A percentile compares a stretch with the other conserved stretches of the same genome.
These are phyloP conservation scores for Neopestalotiopsis sp. DNA, from an alignment of 2,329 filamentous ascomycete species.

Conservation along the genomic window DNA sequence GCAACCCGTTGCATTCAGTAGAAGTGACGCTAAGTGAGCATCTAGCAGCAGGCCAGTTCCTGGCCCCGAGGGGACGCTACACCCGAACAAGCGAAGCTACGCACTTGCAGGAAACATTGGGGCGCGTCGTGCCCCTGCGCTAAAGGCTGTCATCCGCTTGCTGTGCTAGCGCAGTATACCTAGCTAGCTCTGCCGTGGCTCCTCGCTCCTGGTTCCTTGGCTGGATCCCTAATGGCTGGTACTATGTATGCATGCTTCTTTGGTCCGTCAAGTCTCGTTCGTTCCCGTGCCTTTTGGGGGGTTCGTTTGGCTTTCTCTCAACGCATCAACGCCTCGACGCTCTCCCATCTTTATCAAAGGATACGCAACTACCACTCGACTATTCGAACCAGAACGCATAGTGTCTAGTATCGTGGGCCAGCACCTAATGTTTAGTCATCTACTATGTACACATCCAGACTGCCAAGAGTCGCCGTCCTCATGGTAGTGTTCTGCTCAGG, in stretches of 20 bases:
- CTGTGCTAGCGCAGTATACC: neutral
- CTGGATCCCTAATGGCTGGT: no score
- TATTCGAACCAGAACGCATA: no score
- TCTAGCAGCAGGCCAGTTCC: constrained; percentile 1
- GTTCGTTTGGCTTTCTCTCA: neutral
- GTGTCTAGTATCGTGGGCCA: neutral
- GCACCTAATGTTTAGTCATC: neutral
- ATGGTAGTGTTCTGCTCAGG: neutral
- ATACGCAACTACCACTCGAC: no score
- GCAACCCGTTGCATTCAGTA: neutral
- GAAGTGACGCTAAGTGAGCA: no score
- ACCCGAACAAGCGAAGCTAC: neutral
- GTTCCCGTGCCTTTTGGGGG: neutral
- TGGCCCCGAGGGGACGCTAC: neutral
- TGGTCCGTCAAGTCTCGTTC: neutral
- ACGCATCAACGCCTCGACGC: neutral
- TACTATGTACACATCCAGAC: neutral
- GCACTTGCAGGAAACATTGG: neutral
- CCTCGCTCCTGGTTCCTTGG: no score
- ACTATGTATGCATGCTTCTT: neutral
- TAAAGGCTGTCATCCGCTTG: neutral
- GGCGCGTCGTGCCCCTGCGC: neutral
- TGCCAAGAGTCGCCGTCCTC: neutral
- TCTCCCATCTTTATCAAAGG: neutral
- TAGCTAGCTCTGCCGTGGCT: neutral